These are phyloP conservation scores for Myriosclerotinia duriaeana DNA, from an alignment of 2,329 filamentous ascomycete species.

Conservation along the genomic window DNA sequence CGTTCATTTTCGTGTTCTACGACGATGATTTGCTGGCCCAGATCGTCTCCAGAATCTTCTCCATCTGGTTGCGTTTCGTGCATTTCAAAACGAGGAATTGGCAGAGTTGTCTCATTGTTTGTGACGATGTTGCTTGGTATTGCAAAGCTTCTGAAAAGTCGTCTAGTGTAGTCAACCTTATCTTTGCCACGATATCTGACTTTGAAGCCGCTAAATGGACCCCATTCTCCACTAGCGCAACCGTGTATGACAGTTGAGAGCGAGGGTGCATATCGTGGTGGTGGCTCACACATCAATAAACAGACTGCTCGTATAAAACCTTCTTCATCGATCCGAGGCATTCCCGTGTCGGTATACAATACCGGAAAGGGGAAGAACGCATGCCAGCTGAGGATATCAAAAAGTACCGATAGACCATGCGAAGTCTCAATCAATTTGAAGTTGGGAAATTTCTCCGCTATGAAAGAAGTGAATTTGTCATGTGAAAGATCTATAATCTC, in stretches of 20 bases:
- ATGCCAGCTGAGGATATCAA: background rate
- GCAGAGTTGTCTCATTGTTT: background rate
- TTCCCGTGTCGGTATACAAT: background rate
- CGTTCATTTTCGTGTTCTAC: slow-evolving; percentile 1
- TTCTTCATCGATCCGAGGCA: background rate
- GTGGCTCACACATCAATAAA: background rate
- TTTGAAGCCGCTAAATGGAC: background rate
- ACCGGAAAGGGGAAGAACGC: background rate
- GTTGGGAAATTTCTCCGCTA: background rate
- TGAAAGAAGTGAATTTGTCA: background rate
- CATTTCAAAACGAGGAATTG: background rate
- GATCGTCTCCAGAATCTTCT: background rate
- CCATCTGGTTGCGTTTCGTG: background rate
- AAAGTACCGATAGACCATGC: background rate
- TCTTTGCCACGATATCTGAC: background rate
- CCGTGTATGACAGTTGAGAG: background rate
- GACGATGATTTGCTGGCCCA: background rate
- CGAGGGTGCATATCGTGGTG: background rate
- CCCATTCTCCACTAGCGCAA: background rate
- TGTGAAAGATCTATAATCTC: background rate
- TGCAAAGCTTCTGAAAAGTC: background rate
- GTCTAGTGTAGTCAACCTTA: background rate
- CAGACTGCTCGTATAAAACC: background rate
- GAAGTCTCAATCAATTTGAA: too few species aligned
- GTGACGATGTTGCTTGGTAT: background rate